Evolutionary conservation across 1,284 basidiomycete species (phyloP).

Genomic region (Fomitiporia mediterranea): DNA sequence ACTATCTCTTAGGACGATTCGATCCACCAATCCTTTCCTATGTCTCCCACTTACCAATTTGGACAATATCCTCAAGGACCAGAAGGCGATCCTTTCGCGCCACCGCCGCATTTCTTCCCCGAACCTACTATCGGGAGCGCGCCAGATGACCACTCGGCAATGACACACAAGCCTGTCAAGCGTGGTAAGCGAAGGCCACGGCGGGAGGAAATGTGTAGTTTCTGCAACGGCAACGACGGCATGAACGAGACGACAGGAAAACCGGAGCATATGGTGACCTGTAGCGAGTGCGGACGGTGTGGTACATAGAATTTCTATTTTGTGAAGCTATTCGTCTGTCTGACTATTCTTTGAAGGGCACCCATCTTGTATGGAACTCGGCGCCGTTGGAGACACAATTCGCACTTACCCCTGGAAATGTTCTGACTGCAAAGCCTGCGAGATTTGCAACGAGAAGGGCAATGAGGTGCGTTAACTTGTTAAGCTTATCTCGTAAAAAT

Average conservation of each 20-base stretch:
- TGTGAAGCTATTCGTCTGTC: not conserved
- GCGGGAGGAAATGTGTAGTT: constrained; percentile 59
- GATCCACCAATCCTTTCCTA: not conserved
- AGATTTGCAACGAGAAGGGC: constrained; percentile 81
- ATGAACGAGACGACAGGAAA: constrained; percentile 52
- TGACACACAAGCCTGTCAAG: constrained; percentile 25
- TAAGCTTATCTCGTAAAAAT: constrained; percentile 8
- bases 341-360: constrained; percentile 49
- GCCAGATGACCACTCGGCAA: constrained; percentile 31
- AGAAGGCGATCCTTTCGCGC: constrained; percentile 76
- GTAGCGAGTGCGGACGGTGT: constrained; percentile 62
- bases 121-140: constrained; percentile 24
- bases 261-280: constrained; percentile 64
- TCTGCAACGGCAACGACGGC: constrained; percentile 58
- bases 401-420: constrained; percentile 84
- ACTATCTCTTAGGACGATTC: not conserved
- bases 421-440: constrained; percentile 91
- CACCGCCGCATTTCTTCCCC: constrained; percentile 47
- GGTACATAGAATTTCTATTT: constrained; percentile 30
- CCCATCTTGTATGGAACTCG: constrained; percentile 68
- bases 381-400: constrained; percentile 47
- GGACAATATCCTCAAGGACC: constrained; percentile 61
- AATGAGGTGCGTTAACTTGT: constrained; percentile 70
- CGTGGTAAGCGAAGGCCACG: constrained; percentile 23
- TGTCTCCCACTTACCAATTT: constrained; percentile 8